Base-by-base conservation (phyloP, 805 yeast genomes). In the Kodamaea restingae region DNA sequence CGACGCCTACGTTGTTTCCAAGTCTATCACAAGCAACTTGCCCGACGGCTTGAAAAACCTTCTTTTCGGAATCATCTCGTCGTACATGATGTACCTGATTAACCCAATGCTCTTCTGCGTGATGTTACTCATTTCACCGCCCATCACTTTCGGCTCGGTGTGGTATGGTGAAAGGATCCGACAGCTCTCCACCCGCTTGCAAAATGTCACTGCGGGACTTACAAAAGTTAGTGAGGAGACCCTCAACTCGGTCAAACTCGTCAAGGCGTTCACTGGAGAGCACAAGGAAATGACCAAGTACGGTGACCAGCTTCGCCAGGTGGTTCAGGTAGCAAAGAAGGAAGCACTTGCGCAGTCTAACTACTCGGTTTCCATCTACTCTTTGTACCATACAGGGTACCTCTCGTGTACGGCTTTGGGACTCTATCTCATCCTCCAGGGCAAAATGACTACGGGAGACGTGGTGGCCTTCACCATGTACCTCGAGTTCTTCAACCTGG, bases 401-500 rank as follows among this genome's bases (percentile, higher is more conserved):
- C 55, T 67, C 27, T 58, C 70, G 27, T 67, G 73, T 47, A 56
- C 66, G 33, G 68, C 71, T 2, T 51, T 67, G 34, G 74, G 74
- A 4, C 65, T 67, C 14, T 65, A 67, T 41, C 58, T 67, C 42
- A 68, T 69, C 35, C 50, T 67, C 35, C 56, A 59, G 26, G 73
- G 71, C 2, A 58, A 62, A 38, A 67, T 68, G 72, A 61, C 71
- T n/a, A 65, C 73, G 0, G 74, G 74, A 27, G 74, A 68, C 39
- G 71, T 69, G 6, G 70, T 67, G 21, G 70, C 73, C 1, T 69
- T 68, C 46, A 67, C 73, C 5, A 66, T 69, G 70, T 69, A 68
- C 50, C 59, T 61, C 44, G 74, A 69, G 47, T 57, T 64, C 31
- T 67, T 67, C 50, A 67, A 67, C 45, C 61, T 60, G 64, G 71